Conservation (phyloP, 306 rosid genomes). For the Neltuma alba region DNA sequence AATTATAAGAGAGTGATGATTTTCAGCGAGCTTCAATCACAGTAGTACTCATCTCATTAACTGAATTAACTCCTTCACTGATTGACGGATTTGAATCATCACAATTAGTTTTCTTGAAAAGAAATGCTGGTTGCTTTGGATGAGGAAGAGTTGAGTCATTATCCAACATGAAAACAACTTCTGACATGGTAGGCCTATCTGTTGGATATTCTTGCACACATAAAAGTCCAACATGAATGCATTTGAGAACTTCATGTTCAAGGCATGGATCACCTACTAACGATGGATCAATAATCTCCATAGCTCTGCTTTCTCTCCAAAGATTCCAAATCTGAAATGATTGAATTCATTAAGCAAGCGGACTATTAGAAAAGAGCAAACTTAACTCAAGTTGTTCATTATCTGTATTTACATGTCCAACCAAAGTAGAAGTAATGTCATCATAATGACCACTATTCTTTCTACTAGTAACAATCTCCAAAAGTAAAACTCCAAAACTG, state of each 20-base stretch:
- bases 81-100: not conserved
- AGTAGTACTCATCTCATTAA: not conserved
- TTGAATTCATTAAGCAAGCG: not conserved
- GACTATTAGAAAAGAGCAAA: not conserved
- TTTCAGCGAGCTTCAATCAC: not conserved
- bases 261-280: not conserved
- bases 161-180: not conserved
- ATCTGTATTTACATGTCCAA: conserved; percentile 63
- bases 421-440: conserved; percentile 45
- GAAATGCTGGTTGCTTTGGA: not conserved
- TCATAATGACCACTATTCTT: conserved; percentile 49
- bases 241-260: not conserved
- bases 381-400: conserved; percentile 9
- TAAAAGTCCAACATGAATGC: not conserved
- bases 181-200: not conserved
- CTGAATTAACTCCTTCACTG: not conserved
- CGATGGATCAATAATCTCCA: conserved; percentile 50
- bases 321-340: conserved; percentile 64
- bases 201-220: not conserved
- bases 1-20: not conserved
- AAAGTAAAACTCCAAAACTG: conserved; percentile 42
- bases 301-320: conserved; percentile 59
- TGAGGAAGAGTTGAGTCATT: not conserved
- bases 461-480: conserved; percentile 55
- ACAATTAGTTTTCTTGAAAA: not conserved